Conservation (phyloP, 1,284 basidiomycete genomes). For the Irpex sp. region DNA sequence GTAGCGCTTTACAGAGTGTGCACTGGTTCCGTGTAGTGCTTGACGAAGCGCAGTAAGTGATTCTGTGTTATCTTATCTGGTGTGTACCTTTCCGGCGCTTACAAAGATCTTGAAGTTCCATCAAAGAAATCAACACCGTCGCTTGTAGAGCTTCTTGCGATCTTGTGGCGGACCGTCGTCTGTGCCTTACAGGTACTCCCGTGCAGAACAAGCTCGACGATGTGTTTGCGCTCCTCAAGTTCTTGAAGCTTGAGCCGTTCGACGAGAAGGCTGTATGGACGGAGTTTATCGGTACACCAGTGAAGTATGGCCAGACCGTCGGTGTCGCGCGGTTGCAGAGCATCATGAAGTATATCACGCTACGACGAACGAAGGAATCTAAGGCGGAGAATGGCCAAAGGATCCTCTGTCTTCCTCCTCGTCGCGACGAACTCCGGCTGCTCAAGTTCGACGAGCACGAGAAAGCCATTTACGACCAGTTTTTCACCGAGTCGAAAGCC, state of each 20-base stretch:
- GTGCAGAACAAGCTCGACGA: constrained; percentile 99
- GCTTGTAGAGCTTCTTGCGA: constrained; percentile 95
- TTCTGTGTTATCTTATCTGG: constrained; percentile 1
- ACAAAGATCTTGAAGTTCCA: constrained; percentile 59
- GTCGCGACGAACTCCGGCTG: constrained; percentile 80
- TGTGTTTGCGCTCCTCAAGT: constrained; percentile 94
- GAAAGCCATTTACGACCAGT: constrained; percentile 82
- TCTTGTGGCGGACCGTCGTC: constrained; percentile 86
- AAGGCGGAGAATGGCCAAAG: constrained; percentile 77
- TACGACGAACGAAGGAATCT: constrained; percentile 94
- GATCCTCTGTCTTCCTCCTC: constrained; percentile 86
- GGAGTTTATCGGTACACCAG: constrained; percentile 87
- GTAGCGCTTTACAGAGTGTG: constrained; percentile 90
- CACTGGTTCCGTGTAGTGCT: constrained; percentile 98
- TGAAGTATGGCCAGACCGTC: constrained; percentile 88
- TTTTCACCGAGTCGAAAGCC: constrained; percentile 85
- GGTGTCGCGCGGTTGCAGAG: constrained; percentile 93
- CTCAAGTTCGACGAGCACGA: constrained; percentile 86
- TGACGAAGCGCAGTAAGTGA: constrained; percentile 93
- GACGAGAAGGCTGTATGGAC: constrained; percentile 94
- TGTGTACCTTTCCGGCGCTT: constrained; percentile 4
- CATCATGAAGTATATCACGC: constrained; percentile 95
- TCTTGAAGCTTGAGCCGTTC: constrained; percentile 89
- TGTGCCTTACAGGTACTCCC: constrained; percentile 95
- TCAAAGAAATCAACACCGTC: constrained; percentile 94